phyloP scores from a whole-genome alignment of 768 basidiomycete species.

The Pleurotus eryngii region DNA sequence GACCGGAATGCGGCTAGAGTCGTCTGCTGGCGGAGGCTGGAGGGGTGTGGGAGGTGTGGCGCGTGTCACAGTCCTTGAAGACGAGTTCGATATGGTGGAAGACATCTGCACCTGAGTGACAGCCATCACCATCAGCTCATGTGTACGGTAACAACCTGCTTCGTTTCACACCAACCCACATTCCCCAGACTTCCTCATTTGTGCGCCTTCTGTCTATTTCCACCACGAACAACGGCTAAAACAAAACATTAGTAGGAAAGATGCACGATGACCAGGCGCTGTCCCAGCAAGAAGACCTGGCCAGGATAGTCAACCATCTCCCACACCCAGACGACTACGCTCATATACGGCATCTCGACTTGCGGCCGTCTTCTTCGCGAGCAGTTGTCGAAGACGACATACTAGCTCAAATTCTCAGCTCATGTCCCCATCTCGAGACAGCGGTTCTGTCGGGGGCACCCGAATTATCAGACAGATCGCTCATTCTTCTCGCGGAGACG shows the following conservation, averaged over 20 bases:
- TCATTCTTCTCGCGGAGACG: constrained; percentile 57
- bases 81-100: constrained; percentile 50
- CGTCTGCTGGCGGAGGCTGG: constrained; percentile 40
- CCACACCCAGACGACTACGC: constrained; percentile 58
- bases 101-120: constrained; percentile 31
- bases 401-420: constrained; percentile 51
- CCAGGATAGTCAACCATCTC: constrained; percentile 56
- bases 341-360: constrained; percentile 55
- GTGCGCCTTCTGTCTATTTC: constrained; percentile 19
- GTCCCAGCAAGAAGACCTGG: constrained; percentile 54
- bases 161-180: constrained; percentile 7
- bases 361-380: constrained; percentile 43
- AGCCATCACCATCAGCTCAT: neutral
- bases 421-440: constrained; percentile 65
- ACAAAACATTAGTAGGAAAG: neutral
- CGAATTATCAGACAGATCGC: constrained; percentile 65
- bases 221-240: neutral
- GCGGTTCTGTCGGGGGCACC: constrained; percentile 66
- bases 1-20: constrained; percentile 69
- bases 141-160: neutral
- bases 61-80: constrained; percentile 36
- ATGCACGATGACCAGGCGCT: constrained; percentile 25
- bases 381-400: constrained; percentile 46
- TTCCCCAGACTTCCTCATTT: constrained; percentile 2
- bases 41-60: constrained; percentile 28